phyloP scores from a whole-genome alignment of 2,329 filamentous ascomycete species.

The Neonectria coccinea region DNA sequence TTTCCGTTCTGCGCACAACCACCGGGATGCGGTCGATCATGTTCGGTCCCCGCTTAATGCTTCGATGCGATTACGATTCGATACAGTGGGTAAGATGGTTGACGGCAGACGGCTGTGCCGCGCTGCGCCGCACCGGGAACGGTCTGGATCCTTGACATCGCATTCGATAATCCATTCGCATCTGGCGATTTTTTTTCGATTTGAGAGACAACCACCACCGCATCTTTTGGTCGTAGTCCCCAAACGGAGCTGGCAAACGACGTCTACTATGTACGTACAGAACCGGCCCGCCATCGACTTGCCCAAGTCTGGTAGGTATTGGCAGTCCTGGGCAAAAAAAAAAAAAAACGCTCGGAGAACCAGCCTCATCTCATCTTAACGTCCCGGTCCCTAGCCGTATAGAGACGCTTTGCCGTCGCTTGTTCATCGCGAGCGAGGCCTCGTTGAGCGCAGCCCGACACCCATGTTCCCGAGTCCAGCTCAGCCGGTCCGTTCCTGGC shows the following conservation, averaged over 20 bases:
- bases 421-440: constrained; percentile 6
- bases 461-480: constrained; percentile 6
- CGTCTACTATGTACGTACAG: background rate
- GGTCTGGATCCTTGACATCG: constrained; percentile 5
- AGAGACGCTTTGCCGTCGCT: constrained; percentile 12
- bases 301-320: background rate
- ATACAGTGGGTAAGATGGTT: constrained; percentile 15
- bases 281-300: background rate
- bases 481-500: constrained; percentile 9
- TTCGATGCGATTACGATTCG: constrained; percentile 15
- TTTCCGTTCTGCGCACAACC: background rate
- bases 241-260: constrained; percentile 13
- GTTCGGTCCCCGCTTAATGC: constrained; percentile 2
- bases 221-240: constrained; percentile 14
- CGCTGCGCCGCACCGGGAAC: constrained; percentile 8
- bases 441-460: background rate
- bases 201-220: background rate
- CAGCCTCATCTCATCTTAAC: constrained; percentile 18
- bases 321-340: background rate
- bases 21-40: constrained; percentile 8
- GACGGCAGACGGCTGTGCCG: constrained; percentile 1
- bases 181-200: constrained; percentile 9
- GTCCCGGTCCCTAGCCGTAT: constrained; percentile 3
- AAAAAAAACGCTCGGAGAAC: background rate
- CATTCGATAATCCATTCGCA: constrained; percentile 10